These are phyloP conservation scores for Platismatia glauca DNA, from an alignment of 495 filamentous ascomycete genomes.

Conservation along the genomic window DNA sequence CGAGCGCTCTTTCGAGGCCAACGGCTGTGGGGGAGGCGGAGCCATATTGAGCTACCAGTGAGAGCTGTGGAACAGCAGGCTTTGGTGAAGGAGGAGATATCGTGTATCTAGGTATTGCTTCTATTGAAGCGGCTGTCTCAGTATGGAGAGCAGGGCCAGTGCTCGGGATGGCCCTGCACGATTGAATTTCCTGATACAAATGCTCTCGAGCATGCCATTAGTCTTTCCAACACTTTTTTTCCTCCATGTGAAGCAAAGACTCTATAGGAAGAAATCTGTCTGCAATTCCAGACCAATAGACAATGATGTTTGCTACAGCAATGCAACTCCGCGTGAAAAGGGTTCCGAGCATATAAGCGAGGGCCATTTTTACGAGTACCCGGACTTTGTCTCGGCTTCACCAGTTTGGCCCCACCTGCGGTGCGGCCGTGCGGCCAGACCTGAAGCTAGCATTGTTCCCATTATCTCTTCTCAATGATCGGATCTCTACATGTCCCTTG, in stretches of 20 bases:
- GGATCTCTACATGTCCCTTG: too few species aligned
- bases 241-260: neutral
- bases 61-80: neutral
- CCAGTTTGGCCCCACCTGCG: too few species aligned
- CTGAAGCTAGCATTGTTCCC: too few species aligned
- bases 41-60: conserved; percentile 1
- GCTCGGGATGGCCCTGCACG: conserved; percentile 8
- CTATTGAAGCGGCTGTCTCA: neutral
- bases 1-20: conserved; percentile 81
- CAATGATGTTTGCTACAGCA: neutral
- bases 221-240: neutral
- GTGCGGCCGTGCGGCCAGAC: too few species aligned
- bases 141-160: conserved; percentile 2
- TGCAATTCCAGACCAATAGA: neutral
- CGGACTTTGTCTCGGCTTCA: too few species aligned
- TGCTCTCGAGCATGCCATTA: conserved; percentile 5
- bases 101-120: neutral
- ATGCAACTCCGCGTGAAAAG: neutral
- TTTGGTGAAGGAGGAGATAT: neutral
- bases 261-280: neutral
- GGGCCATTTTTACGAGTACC: too few species aligned
- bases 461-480: too few species aligned
- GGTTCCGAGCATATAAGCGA: neutral
- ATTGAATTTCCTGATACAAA: neutral
- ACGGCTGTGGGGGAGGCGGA: conserved; percentile 53